Conservation (phyloP, 306 rosid species). For the Medicago lupulina region DNA sequence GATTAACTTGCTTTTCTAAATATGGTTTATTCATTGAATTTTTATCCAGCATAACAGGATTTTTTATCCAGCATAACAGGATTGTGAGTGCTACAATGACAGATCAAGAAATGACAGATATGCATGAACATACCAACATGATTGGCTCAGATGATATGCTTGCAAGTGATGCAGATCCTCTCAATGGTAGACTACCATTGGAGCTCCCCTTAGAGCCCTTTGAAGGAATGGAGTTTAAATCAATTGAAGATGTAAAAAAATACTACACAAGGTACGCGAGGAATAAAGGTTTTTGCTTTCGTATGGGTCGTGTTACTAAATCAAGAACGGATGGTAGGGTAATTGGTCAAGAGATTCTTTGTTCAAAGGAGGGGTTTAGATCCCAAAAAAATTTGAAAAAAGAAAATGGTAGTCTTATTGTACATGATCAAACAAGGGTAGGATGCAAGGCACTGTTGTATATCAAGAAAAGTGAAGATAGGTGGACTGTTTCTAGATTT, state of each 20-base stretch:
- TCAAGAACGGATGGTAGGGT: background rate
- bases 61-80: too few relatives aligned
- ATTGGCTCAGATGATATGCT: too few relatives aligned
- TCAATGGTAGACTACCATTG: too few relatives aligned
- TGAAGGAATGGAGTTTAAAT: background rate
- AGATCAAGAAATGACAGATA: too few relatives aligned
- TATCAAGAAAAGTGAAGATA: background rate
- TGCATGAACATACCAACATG: too few relatives aligned
- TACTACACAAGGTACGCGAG: background rate
- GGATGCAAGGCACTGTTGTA: background rate
- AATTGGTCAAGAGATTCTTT: background rate
- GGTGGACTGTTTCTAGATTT: background rate
- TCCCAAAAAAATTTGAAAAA: background rate
- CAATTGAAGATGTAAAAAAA: background rate
- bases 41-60: too few relatives aligned
- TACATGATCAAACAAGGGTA: background rate
- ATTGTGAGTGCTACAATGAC: too few relatives aligned
- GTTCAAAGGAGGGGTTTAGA: background rate
- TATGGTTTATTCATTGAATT: too few relatives aligned
- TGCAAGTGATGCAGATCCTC: too few relatives aligned
- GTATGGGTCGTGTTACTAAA: background rate
- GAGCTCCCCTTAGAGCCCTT: too few relatives aligned
- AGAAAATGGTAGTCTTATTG: too few relatives aligned
- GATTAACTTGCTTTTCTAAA: too few relatives aligned
- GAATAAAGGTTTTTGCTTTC: background rate